Percentiles rank a stretch among this genome's conserved stretches.
phyloP scores from a whole-genome alignment of 768 basidiomycete genomes.

The Lepiota brunneoincarnata region DNA sequence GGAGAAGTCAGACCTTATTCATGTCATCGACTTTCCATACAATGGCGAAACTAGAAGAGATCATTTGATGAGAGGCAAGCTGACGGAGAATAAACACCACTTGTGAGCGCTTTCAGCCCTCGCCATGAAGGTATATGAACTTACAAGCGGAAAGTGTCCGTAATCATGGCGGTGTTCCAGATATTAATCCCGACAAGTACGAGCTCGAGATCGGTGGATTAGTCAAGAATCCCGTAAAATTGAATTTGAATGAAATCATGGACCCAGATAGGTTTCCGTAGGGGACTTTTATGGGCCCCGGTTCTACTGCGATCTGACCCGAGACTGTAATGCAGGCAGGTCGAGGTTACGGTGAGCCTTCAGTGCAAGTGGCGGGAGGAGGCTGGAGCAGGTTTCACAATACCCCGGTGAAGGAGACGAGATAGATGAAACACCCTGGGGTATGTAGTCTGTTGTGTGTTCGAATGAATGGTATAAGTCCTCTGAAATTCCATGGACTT shows the following conservation, averaged over 20 bases:
- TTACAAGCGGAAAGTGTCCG: conserved; percentile 35
- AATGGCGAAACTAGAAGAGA: conserved; percentile 49
- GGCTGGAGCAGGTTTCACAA: conserved; percentile 48
- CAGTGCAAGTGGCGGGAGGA: conserved; percentile 54
- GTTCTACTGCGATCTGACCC: no score
- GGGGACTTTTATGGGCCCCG: no score
- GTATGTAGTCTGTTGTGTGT: no score
- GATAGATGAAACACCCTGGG: conserved; percentile 50
- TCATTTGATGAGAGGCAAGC: conserved; percentile 39
- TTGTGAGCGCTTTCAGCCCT: conserved; percentile 34
- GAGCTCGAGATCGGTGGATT: conserved; percentile 52
- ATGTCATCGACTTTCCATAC: conserved; percentile 54
- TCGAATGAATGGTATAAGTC: no score
- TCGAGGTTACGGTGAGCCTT: conserved; percentile 48
- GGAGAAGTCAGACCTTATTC: conserved; percentile 50
- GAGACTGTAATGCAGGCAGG: conserved; percentile 35
- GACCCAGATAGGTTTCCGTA: conserved; percentile 46
- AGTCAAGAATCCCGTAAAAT: conserved; percentile 40
- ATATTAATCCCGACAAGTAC: conserved; percentile 43
- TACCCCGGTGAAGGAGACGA: conserved; percentile 57
- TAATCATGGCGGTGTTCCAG: conserved; percentile 52
- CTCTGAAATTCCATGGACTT: no score
- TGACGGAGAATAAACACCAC: conserved; percentile 48
- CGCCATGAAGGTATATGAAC: neutral
- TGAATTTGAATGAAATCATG: conserved; percentile 46